Percentiles rank a stretch among this genome's conserved stretches.
These are phyloP conservation scores for Pythium folliculosum DNA, from an alignment of 352 stramenopile species.

Conservation along the genomic window DNA sequence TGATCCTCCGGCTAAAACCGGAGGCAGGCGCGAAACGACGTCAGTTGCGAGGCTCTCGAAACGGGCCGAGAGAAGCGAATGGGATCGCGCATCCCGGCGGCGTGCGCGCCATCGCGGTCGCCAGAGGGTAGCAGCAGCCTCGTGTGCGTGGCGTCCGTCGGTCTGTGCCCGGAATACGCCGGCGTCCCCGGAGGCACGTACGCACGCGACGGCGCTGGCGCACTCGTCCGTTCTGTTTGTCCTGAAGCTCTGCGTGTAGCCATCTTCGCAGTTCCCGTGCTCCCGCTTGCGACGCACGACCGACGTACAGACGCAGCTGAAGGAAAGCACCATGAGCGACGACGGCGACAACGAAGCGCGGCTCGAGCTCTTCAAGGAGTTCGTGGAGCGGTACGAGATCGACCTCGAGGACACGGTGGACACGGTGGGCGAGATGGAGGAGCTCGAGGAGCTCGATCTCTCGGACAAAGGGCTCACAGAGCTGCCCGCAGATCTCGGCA, in stretches of 20 bases:
- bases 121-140: not conserved
- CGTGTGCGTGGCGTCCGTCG: not conserved
- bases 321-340: conserved; percentile 47
- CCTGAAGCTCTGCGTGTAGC: conserved; percentile 1
- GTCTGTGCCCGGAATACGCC: not conserved
- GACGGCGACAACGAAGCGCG: conserved; percentile 36
- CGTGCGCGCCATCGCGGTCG: conserved; percentile 20
- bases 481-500: conserved; percentile 56
- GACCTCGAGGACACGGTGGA: conserved; percentile 71
- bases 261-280: conserved; percentile 8
- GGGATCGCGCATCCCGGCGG: not conserved
- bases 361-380: conserved; percentile 52
- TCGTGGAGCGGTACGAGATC: conserved; percentile 70
- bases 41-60: not conserved
- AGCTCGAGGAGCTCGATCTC: conserved; percentile 81
- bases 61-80: conserved; percentile 15
- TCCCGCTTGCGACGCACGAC: not conserved
- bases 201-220: not conserved
- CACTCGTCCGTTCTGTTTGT: not conserved
- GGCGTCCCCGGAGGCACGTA: not conserved
- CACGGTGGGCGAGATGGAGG: conserved; percentile 60
- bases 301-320: not conserved
- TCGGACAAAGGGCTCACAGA: conserved; percentile 73
- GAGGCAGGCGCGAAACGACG: conserved; percentile 4
- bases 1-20: no score